Evolutionary conservation across 345 rosid species (phyloP).

Genomic region (Salix exigua): DNA sequence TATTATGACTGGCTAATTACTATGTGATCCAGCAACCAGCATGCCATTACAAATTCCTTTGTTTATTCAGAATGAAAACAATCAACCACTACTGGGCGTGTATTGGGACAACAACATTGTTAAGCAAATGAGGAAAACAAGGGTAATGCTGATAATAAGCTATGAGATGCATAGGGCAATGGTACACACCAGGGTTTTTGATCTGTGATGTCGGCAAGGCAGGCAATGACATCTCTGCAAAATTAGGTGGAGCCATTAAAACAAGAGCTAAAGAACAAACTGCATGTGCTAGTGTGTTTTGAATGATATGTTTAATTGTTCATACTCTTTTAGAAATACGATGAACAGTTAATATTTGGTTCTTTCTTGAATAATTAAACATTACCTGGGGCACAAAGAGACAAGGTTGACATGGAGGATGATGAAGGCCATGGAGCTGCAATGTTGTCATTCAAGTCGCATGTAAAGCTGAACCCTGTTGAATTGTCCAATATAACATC

Average conservation of each 20-base stretch:
- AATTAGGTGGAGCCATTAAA: constrained; percentile 2
- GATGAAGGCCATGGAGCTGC: constrained; percentile 98
- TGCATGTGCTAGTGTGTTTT: not conserved
- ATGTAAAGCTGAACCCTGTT: constrained; percentile 88
- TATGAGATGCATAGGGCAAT: constrained; percentile 1
- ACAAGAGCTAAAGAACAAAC: not conserved
- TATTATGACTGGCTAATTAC: not conserved
- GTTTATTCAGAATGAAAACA: not conserved
- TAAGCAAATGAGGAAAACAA: too few species aligned
- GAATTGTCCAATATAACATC: constrained; percentile 77
- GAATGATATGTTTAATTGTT: not conserved
- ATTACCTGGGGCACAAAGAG: constrained; percentile 94
- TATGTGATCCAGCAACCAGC: not conserved
- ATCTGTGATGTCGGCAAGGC: constrained; percentile 86
- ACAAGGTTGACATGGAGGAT: constrained; percentile 69
- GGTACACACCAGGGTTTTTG: constrained; percentile 57
- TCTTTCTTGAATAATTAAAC: not conserved
- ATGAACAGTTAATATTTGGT: not conserved
- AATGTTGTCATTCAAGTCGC: constrained; percentile 90
- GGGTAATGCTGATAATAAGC: not conserved
- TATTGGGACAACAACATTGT: not conserved
- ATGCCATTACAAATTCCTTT: not conserved
- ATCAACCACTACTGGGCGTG: not conserved
- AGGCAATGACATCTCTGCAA: constrained; percentile 96
- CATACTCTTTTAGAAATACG: not conserved